Evolutionary conservation across 176 grass and related monocot genomes (phyloP), one percentile per base, ranked within the genome.

Genomic region (Aechmea fasciata): DNA sequence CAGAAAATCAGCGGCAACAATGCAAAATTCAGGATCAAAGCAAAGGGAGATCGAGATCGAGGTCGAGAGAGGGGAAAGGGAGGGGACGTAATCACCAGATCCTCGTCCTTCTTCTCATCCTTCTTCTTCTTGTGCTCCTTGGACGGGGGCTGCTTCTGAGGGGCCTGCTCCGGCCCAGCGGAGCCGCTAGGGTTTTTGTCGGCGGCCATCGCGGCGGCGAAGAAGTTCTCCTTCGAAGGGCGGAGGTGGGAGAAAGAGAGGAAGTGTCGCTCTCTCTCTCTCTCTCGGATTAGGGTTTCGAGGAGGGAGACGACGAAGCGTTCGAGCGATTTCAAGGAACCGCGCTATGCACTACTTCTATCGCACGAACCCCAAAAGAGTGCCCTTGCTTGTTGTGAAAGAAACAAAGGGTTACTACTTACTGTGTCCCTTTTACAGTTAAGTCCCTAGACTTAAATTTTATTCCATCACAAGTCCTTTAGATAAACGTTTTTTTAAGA

Each of bases 71-170:
- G 55, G 4, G 55, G 20, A 19, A 61, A 61, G 20, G 2, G 55
- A 20, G 55, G 22, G 7, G 55, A 61, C 5, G n/a, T 18, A 19
- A n/a, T 22, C 13, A 61, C 55, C 55, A 61, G 20, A 61, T 61
- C 55, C 13, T 61, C 55, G 55, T 61, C 55, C 55, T 61, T 61
- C 13, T 61, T 61, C 13, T 61, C 55, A 61, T 61, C 55, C 55
- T 61, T 61, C 55, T 61, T 61, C 55, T 10, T 61, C 55, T 61
- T 61, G 20, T 15, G 55, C 9, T 61, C 55, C 55, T 61, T 61
- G 55, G 55, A 18, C 15, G n/a, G 8, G 55, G 55, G 55, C 20
- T 61, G 55, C 20, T 61, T 61, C 55, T 61, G 55, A 22, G 55
- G 55, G 15, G 15, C 20, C 20, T 61, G 55, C 8, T 61, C 55